Percentiles rank a stretch among this genome's conserved stretches.
phyloP scores from a whole-genome alignment of 192 early-diverging fungal species.

The Haplosporangium gracile region DNA sequence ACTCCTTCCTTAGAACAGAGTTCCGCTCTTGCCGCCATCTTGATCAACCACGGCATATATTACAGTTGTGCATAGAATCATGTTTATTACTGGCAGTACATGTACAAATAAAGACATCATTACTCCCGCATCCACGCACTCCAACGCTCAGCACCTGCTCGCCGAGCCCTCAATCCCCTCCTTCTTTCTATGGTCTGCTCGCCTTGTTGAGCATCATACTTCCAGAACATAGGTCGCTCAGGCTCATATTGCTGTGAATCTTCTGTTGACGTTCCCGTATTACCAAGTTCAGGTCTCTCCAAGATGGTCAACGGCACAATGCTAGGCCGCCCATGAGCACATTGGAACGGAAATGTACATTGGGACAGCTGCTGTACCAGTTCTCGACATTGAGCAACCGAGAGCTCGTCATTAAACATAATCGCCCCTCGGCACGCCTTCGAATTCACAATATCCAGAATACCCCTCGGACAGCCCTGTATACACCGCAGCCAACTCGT shows the following conservation, averaged over 20 bases:
- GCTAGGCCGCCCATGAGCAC: slow-evolving; percentile 67
- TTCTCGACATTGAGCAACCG: slow-evolving; percentile 58
- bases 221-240: neutral
- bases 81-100: neutral
- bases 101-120: neutral
- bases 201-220: neutral
- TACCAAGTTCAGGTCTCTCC: neutral
- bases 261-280: neutral
- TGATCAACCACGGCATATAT: neutral
- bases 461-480: slow-evolving; percentile 68
- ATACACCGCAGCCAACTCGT: slow-evolving; percentile 32
- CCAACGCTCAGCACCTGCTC: neutral
- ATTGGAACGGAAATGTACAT: slow-evolving; percentile 76
- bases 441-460: slow-evolving; percentile 79
- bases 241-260: neutral
- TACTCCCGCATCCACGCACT: neutral
- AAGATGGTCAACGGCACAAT: slow-evolving; percentile 31
- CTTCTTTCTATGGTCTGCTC: neutral
- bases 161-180: neutral
- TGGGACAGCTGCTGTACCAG: slow-evolving; percentile 65
- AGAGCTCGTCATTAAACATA: slow-evolving; percentile 80
- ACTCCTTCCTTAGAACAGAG: neutral
- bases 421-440: slow-evolving; percentile 84
- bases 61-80: neutral
- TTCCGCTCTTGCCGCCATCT: neutral